phyloP scores from a whole-genome alignment of 108 stramenopile genomes.

The Nitzschia inconspicua region DNA sequence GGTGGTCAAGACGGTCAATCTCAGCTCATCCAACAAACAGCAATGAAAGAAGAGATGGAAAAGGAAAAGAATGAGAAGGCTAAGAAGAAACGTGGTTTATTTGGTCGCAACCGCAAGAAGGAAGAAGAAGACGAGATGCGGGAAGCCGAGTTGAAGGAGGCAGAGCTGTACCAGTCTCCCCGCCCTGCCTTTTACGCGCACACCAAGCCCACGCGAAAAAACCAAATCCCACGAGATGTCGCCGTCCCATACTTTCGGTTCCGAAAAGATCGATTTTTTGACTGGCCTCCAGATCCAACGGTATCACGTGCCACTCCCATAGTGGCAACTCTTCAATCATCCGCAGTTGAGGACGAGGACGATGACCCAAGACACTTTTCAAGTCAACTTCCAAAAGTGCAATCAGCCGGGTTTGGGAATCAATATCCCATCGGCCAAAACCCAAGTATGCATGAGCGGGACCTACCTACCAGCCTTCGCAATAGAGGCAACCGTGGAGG shows the following conservation, averaged over 20 bases:
- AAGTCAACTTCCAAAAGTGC: too few relatives aligned
- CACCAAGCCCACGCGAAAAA: constrained; percentile 9
- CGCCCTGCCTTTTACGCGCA: constrained; percentile 35
- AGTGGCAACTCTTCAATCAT: background rate
- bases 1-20: background rate
- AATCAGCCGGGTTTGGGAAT: too few relatives aligned
- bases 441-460: too few relatives aligned
- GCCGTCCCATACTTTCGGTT: constrained; percentile 52
- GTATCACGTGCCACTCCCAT: constrained; percentile 51
- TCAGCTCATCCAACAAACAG: constrained; percentile 1
- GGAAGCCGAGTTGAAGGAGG: constrained; percentile 12
- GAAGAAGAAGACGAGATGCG: constrained; percentile 15
- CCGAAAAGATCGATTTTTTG: constrained; percentile 55
- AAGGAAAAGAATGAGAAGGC: constrained; percentile 13
- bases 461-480: too few relatives aligned
- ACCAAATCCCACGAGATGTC: constrained; percentile 38
- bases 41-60: constrained; percentile 1
- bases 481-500: too few relatives aligned
- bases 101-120: constrained; percentile 15
- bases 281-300: constrained; percentile 66
- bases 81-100: constrained; percentile 21
- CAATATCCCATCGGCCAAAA: too few relatives aligned
- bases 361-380: too few relatives aligned
- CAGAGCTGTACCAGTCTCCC: constrained; percentile 21
- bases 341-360: too few relatives aligned